Evolutionary conservation across 2,329 filamentous ascomycete genomes (phyloP).

Genomic region (Endoconidiophora laricicola): DNA sequence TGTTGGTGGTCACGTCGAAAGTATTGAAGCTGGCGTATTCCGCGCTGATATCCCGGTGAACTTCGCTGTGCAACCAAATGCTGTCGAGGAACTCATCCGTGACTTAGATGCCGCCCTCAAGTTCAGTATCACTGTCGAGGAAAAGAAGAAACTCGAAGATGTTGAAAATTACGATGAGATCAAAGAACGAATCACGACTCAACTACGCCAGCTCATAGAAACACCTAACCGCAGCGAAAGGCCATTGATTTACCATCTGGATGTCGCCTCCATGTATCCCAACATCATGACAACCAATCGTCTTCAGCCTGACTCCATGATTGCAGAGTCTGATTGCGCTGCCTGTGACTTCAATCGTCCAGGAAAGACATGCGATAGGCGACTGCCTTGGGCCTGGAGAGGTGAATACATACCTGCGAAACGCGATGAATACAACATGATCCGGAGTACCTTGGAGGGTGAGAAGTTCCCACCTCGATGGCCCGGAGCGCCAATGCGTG

Average conservation of each 20-base stretch:
- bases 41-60: conserved; percentile 88
- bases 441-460: conserved; percentile 75
- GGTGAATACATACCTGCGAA: conserved; percentile 94
- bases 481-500: conserved; percentile 50
- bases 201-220: conserved; percentile 54
- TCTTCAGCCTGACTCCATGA: conserved; percentile 97
- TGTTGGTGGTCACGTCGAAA: conserved; percentile 95
- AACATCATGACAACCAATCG: conserved; percentile 99
- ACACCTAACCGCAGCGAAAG: conserved; percentile 73
- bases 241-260: conserved; percentile 91
- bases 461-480: conserved; percentile 75
- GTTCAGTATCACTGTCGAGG: conserved; percentile 74
- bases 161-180: conserved; percentile 71
- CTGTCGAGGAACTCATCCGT: conserved; percentile 71
- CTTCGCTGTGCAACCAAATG: conserved; percentile 75
- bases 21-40: conserved; percentile 96
- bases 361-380: conserved; percentile 88
- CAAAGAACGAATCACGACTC: conserved; percentile 61
- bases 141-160: conserved; percentile 66
- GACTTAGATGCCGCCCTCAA: conserved; percentile 80
- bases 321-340: conserved; percentile 85
- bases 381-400: conserved; percentile 94
- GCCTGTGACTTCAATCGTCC: conserved; percentile 97
- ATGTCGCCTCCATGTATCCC: conserved; percentile 98
- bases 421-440: conserved; percentile 98